Percentiles rank a stretch among this genome's conserved stretches.
phyloP scores from a whole-genome alignment of 106 monocot species.

The Allium cepa region DNA sequence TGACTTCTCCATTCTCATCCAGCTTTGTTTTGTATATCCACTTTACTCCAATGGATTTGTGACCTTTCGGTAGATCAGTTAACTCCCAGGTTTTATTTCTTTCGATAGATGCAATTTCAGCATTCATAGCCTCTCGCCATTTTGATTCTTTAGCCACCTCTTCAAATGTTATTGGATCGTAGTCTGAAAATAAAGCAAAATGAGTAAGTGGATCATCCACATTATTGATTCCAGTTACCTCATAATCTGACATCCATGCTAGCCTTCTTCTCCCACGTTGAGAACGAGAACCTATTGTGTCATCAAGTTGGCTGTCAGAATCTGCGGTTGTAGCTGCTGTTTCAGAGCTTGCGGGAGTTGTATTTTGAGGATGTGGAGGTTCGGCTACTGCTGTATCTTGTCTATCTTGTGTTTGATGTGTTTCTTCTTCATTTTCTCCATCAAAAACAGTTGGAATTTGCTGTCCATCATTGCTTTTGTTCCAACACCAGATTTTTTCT shows the following conservation, averaged over 20 bases:
- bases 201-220: neutral
- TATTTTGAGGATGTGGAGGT: neutral
- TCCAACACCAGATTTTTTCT: neutral
- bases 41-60: neutral
- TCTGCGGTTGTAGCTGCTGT: neutral
- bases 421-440: neutral
- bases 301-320: neutral
- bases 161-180: no score
- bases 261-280: neutral
- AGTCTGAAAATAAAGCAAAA: no score
- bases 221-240: neutral
- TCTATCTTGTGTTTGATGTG: neutral
- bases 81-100: neutral
- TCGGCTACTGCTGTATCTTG: neutral
- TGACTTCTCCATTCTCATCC: neutral
- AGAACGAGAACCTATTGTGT: neutral
- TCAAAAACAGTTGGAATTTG: neutral
- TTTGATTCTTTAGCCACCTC: no score
- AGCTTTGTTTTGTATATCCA: slow-evolving; percentile 4
- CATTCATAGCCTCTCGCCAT: neutral
- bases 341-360: neutral
- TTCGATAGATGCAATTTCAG: neutral
- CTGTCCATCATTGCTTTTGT: neutral
- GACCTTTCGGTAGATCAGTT: neutral
- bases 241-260: neutral